phyloP scores from a whole-genome alignment of 768 basidiomycete species.

The Russula dissimulans region DNA sequence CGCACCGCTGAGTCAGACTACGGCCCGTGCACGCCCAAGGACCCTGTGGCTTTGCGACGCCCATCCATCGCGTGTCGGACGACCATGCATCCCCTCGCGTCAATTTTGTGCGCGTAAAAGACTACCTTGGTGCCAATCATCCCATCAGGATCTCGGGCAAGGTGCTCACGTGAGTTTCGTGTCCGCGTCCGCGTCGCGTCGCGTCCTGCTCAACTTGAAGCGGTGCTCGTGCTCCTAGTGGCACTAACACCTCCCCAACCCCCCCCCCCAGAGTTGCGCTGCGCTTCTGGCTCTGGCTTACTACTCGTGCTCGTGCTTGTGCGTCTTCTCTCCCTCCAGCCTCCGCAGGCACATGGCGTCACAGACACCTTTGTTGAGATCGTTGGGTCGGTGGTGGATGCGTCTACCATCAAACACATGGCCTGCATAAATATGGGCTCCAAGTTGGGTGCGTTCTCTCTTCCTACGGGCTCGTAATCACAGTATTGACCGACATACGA shows the following conservation, averaged over 20 bases:
- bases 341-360: slow-evolving; percentile 30
- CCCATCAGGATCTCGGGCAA: slow-evolving; percentile 15
- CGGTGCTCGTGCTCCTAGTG: background rate
- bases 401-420: slow-evolving; percentile 49
- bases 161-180: slow-evolving; percentile 12
- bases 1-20: no score
- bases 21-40: no score
- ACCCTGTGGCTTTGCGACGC: no score
- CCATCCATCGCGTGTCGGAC: slow-evolving; percentile 1
- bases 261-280: no score
- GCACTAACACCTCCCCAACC: background rate
- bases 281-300: no score
- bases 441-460: slow-evolving; percentile 44
- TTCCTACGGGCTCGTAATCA: background rate
- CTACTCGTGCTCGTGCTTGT: no score
- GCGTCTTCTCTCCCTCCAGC: background rate
- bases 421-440: slow-evolving; percentile 45
- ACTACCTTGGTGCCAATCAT: slow-evolving; percentile 3
- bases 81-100: slow-evolving; percentile 12
- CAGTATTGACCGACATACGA: background rate
- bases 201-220: no score
- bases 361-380: slow-evolving; percentile 54
- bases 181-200: no score
- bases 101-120: slow-evolving; percentile 10
- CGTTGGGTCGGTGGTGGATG: slow-evolving; percentile 49